Percentiles rank a stretch among this genome's conserved stretches.
Conservation (phyloP, 805 yeast species). For the Cyberlindnera sargentensis region DNA sequence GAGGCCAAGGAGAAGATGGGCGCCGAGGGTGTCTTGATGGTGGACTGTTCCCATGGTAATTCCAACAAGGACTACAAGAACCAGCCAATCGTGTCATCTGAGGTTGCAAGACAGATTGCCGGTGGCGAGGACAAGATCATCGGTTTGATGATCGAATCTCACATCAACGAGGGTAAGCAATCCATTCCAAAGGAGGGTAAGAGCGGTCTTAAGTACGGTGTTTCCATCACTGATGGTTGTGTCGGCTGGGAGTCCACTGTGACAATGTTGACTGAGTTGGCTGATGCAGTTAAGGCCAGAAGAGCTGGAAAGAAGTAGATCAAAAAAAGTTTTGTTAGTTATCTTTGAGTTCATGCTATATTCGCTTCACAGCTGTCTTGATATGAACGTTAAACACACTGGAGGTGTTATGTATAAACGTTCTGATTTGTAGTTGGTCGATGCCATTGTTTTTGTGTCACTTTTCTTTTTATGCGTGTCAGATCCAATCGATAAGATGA, state of each 20-base stretch:
- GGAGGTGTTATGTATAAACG: too few relatives aligned
- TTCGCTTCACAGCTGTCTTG: background rate
- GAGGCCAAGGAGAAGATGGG: constrained; percentile 64
- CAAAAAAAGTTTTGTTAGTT: background rate
- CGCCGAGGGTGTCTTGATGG: constrained; percentile 58
- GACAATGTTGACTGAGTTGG: constrained; percentile 66
- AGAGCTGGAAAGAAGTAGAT: constrained; percentile 36
- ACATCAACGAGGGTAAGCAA: constrained; percentile 91
- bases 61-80: constrained; percentile 89
- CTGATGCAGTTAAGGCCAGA: constrained; percentile 79
- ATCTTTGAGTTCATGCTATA: background rate
- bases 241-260: constrained; percentile 89
- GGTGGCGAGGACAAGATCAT: constrained; percentile 74
- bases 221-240: constrained; percentile 95
- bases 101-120: constrained; percentile 75
- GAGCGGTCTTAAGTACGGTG: constrained; percentile 79
- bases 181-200: constrained; percentile 77
- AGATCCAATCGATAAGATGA: too few relatives aligned
- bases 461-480: too few relatives aligned
- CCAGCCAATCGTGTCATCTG: constrained; percentile 87
- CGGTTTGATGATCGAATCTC: constrained; percentile 95
- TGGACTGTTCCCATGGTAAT: constrained; percentile 98
- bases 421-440: too few relatives aligned
- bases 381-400: too few relatives aligned
- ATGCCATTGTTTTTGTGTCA: too few relatives aligned